These are phyloP conservation scores for Exophiala phaeomuriformis DNA, from an alignment of 2,329 filamentous ascomycete genomes.

Conservation along the genomic window DNA sequence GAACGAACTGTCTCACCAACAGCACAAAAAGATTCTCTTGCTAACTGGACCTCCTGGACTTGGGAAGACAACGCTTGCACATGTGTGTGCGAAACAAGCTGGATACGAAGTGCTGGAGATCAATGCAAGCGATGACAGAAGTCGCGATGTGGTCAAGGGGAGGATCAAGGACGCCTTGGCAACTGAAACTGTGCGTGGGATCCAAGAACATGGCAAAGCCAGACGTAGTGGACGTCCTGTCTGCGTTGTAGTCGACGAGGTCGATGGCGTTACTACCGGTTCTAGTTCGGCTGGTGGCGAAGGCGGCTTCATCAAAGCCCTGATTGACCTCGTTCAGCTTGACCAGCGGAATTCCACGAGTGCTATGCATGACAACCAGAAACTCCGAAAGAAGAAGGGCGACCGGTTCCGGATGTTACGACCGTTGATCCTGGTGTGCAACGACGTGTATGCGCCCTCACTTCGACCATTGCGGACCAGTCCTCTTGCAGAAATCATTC, in stretches of 20 bases:
- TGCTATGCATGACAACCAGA: constrained; percentile 4
- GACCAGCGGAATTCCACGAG: constrained; percentile 70
- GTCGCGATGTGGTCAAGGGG: constrained; percentile 79
- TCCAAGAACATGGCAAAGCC: constrained; percentile 43
- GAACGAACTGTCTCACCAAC: constrained; percentile 58
- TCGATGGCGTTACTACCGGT: constrained; percentile 85
- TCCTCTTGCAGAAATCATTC: constrained; percentile 77
- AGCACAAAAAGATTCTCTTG: constrained; percentile 79
- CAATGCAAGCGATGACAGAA: constrained; percentile 94
- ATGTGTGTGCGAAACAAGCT: constrained; percentile 90
- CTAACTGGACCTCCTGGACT: constrained; percentile 86
- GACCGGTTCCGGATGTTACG: constrained; percentile 82
- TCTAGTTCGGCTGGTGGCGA: constrained; percentile 67
- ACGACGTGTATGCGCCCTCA: constrained; percentile 90
- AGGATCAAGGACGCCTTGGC: constrained; percentile 85
- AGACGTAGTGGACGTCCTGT: constrained; percentile 74
- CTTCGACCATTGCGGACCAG: constrained; percentile 81
- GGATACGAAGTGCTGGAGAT: constrained; percentile 96
- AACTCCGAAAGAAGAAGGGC: constrained; percentile 54
- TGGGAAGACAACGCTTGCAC: constrained; percentile 91
- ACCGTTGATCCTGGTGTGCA: constrained; percentile 89
- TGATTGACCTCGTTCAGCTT: constrained; percentile 79
- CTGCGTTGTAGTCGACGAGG: constrained; percentile 92
- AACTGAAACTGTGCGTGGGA: constrained; percentile 82
- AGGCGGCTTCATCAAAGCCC: constrained; percentile 87